These are phyloP conservation scores for Rhizopogon vulgaris DNA, from an alignment of 768 basidiomycete genomes.

Conservation along the genomic window DNA sequence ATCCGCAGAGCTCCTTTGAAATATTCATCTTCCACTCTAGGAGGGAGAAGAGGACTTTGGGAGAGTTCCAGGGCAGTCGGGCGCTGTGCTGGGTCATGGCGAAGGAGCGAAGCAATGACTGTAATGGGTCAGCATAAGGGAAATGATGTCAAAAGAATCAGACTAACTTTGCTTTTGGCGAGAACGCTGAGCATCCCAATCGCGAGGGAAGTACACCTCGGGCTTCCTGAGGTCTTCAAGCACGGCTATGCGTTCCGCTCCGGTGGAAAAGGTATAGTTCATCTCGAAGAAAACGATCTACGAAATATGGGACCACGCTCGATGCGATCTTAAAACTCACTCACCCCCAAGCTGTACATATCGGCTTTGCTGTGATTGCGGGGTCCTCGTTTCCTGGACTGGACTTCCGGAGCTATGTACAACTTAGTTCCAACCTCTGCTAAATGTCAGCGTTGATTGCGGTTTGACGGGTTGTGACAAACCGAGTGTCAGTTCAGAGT, in stretches of 20 bases:
- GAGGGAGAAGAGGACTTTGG: constrained; percentile 71
- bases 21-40: constrained; percentile 76
- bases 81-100: constrained; percentile 72
- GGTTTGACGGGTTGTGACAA: constrained; percentile 7
- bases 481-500: constrained; percentile 77
- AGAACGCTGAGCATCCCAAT: constrained; percentile 58
- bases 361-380: constrained; percentile 85
- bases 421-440: constrained; percentile 84
- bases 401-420: constrained; percentile 92
- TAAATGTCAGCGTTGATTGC: background rate
- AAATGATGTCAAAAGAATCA: background rate
- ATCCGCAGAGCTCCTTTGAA: constrained; percentile 72
- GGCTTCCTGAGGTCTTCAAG: constrained; percentile 74
- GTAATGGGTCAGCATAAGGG: constrained; percentile 1
- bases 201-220: constrained; percentile 66
- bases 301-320: background rate
- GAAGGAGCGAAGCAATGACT: constrained; percentile 79
- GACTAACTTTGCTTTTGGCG: constrained; percentile 66
- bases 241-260: constrained; percentile 77
- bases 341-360: constrained; percentile 88
- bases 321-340: constrained; percentile 17
- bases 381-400: constrained; percentile 53
- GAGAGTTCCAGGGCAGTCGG: constrained; percentile 82
- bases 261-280: constrained; percentile 81
- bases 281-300: constrained; percentile 98